phyloP scores from a whole-genome alignment of 1,284 basidiomycete genomes.

The Papiliotrema laurentii region DNA sequence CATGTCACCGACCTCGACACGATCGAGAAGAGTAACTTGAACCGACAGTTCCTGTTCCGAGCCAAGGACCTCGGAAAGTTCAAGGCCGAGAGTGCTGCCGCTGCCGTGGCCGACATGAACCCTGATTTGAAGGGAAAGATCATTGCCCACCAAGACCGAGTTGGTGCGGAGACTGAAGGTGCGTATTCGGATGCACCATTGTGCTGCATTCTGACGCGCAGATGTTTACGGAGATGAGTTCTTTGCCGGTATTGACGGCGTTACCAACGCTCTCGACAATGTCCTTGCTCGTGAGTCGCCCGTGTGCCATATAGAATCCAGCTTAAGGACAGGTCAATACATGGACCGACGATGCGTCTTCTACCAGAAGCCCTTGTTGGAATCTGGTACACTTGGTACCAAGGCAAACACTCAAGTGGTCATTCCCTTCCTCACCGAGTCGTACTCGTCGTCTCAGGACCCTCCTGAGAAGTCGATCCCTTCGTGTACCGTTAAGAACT shows the following conservation, averaged over 20 bases:
- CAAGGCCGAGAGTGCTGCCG: constrained; percentile 92
- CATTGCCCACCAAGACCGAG: constrained; percentile 83
- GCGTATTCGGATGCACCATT: constrained; percentile 37
- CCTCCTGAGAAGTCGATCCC: constrained; percentile 98
- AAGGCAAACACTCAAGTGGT: constrained; percentile 98
- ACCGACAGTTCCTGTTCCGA: constrained; percentile 97
- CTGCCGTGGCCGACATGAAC: constrained; percentile 95
- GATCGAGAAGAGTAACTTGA: constrained; percentile 98
- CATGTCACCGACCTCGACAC: constrained; percentile 98
- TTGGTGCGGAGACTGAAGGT: constrained; percentile 91
- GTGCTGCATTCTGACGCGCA: constrained; percentile 37
- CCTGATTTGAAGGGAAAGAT: constrained; percentile 87
- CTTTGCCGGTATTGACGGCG: constrained; percentile 82
- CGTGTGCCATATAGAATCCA: not conserved
- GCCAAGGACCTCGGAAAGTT: constrained; percentile 96
- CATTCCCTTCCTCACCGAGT: constrained; percentile 92
- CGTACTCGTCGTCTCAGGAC: constrained; percentile 97
- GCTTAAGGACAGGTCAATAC: constrained; percentile 65
- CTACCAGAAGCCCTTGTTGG: constrained; percentile 92
- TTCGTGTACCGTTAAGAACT: constrained; percentile 98
- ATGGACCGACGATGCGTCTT: constrained; percentile 99
- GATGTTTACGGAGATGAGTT: constrained; percentile 87
- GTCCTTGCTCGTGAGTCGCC: constrained; percentile 75
- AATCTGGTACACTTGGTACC: constrained; percentile 97
- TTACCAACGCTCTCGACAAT: constrained; percentile 99